These are phyloP conservation scores for Tuber brumale DNA, from an alignment of 495 filamentous ascomycete species.

Conservation along the genomic window DNA sequence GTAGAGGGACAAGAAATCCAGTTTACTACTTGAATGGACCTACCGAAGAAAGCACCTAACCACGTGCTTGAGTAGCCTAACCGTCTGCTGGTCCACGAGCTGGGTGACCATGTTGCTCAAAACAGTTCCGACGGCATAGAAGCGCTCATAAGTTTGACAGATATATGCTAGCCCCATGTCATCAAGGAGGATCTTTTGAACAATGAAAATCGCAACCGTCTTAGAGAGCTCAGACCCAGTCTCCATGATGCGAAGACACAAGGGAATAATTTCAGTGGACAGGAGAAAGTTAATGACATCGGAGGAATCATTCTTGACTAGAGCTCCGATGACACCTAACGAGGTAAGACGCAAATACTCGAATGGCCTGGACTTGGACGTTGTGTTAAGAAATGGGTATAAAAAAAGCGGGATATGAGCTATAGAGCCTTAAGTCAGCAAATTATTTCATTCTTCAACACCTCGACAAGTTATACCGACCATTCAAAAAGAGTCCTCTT, in stretches of 20 bases:
- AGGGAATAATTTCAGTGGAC: constrained; percentile 96
- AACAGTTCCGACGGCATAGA: constrained; percentile 96
- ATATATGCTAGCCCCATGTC: constrained; percentile 98
- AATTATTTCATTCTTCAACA: not conserved
- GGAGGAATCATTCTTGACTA: constrained; percentile 98
- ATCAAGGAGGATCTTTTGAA: constrained; percentile 98
- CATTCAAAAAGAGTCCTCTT: constrained; percentile 81
- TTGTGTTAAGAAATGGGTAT: constrained; percentile 98
- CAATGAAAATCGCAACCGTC: constrained; percentile 98
- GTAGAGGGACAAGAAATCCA: not conserved
- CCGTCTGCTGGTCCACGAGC: constrained; percentile 95
- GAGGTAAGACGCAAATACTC: constrained; percentile 97
- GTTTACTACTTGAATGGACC: constrained; percentile 32
- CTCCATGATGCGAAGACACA: constrained; percentile 98
- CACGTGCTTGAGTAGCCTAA: constrained; percentile 92
- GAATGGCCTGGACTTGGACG: constrained; percentile 94
- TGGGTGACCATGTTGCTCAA: constrained; percentile 98
- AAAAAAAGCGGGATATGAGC: constrained; percentile 98
- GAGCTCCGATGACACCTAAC: constrained; percentile 91
- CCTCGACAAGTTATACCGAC: constrained; percentile 49
- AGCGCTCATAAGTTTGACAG: constrained; percentile 98
- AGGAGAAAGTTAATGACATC: constrained; percentile 99
- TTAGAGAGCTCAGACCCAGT: constrained; percentile 97
- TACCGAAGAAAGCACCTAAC: constrained; percentile 94
- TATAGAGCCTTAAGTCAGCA: constrained; percentile 40